Percentiles rank a stretch among this genome's conserved stretches.
These are phyloP conservation scores for Monosporozyma yasuniensis DNA, from an alignment of 805 yeast species.

Conservation along the genomic window DNA sequence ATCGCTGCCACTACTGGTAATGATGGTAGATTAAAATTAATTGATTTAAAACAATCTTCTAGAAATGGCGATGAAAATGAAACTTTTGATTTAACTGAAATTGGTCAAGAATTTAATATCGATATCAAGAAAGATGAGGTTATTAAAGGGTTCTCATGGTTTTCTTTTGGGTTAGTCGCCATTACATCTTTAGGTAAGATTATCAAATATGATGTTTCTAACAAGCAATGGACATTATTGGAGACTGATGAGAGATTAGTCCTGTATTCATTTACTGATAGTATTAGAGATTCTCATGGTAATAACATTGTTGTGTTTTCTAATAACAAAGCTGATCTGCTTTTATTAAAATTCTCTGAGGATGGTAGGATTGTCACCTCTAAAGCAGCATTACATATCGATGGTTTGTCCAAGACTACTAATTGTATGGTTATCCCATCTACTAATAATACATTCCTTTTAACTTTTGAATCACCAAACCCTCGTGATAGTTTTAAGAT, in stretches of 20 bases:
- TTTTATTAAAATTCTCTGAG: conserved; percentile 35
- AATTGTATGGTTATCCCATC: conserved; percentile 36
- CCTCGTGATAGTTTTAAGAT: conserved; percentile 46
- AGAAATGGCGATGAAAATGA: conserved; percentile 28
- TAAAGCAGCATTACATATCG: conserved; percentile 15
- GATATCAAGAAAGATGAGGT: conserved; percentile 40
- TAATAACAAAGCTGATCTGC: conserved; percentile 35
- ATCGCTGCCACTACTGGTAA: conserved; percentile 84
- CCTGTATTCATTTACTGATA: conserved; percentile 37
- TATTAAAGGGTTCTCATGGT: conserved; percentile 50
- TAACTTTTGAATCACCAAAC: conserved; percentile 60
- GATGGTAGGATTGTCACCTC: conserved; percentile 25
- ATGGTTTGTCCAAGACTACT: conserved; percentile 38
- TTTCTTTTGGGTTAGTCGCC: conserved; percentile 38
- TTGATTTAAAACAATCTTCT: conserved; percentile 37
- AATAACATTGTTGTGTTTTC: conserved; percentile 31
- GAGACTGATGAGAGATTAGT: conserved; percentile 22
- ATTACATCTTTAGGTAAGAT: conserved; percentile 55
- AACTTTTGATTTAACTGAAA: conserved; percentile 27
- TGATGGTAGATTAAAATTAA: conserved; percentile 71
- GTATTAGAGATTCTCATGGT: conserved; percentile 24
- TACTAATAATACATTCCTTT: conserved; percentile 24
- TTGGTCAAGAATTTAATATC: conserved; percentile 25
- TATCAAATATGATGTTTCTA: conserved; percentile 21
- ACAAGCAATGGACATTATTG: conserved; percentile 25